Evolutionary conservation across 305 asterid genomes (phyloP).

Genomic region (Euphrasia arctica): DNA sequence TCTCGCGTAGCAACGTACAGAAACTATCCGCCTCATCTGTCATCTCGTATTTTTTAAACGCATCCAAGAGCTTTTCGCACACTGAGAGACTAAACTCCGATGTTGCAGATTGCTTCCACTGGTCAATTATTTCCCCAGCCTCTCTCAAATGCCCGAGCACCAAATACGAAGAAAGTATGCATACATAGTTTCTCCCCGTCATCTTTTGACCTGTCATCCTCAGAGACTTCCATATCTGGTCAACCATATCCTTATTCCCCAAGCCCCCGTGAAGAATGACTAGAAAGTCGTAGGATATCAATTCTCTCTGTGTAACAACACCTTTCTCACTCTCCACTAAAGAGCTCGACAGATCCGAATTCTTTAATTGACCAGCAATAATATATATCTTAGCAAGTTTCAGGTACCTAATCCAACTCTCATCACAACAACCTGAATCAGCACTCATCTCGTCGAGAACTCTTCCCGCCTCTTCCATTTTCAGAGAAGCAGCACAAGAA

Average conservation of each 20-base stretch:
- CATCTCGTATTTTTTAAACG: constrained; percentile 55
- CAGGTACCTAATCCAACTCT: constrained; percentile 62
- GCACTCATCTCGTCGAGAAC: constrained; percentile 62
- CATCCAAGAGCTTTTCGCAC: constrained; percentile 52
- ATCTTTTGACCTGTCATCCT: constrained; percentile 71
- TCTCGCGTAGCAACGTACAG: constrained; percentile 41
- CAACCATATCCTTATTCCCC: constrained; percentile 67
- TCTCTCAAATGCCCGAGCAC: constrained; percentile 74
- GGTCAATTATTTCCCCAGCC: constrained; percentile 56
- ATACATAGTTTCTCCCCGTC: constrained; percentile 62
- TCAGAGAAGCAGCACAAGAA: constrained; percentile 72
- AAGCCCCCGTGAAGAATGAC: constrained; percentile 65
- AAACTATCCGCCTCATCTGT: constrained; percentile 44
- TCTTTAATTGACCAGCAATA: constrained; percentile 48
- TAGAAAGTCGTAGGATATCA: constrained; percentile 84
- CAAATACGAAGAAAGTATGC: constrained; percentile 67
- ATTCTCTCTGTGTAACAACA: constrained; percentile 63
- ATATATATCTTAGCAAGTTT: constrained; percentile 67
- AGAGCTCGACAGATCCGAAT: constrained; percentile 39
- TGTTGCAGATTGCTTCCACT: constrained; percentile 76
- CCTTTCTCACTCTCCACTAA: constrained; percentile 67
- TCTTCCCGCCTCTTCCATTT: constrained; percentile 56
- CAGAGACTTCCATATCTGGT: constrained; percentile 78
- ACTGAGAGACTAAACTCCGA: constrained; percentile 49
- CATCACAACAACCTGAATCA: constrained; percentile 43